Base-by-base conservation (phyloP, 345 rosid genomes). In the Euphorbia peplus region DNA sequence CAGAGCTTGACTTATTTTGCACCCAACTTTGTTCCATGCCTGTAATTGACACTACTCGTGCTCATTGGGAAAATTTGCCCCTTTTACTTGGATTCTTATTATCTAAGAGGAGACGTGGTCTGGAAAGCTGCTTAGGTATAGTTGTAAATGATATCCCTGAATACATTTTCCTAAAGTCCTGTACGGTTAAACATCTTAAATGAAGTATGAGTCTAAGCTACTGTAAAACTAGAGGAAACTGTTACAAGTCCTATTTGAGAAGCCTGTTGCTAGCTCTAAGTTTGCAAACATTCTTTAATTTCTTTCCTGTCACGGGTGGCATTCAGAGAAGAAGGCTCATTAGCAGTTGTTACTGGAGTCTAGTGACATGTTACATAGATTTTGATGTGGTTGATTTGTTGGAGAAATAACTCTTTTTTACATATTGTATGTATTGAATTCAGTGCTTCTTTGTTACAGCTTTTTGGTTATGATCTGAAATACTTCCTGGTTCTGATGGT, bases 1-100 rank as follows among this genome's bases (percentile, higher is more conserved):
- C 52, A 55, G 60, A 13, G 25, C 57, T 52, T 18, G 60, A 19
- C 32, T 66, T 66, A 21, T 13, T 37, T 37, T 3, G 62, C 70
- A 55, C 24, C 41, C 25, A 14, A 26, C 39, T 41, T 11, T 24
- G 54, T 14, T 26, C 9, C 22, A 5, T 16, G 28, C 12, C 52
- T 1, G 8, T 32, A 32, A 21, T 24, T 42, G 64, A 25, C 8
- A 18, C 21, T 6, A 51, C 21, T 11, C 30, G n/a, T 53, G 35
- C 16, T 19, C 53, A 54, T 55, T 51, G 22, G 8, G 28, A 44
- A 12, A 44, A 39, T 39, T 54, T 25, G 2, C 14, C n/a, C 12
- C 4, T 26, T 55, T 41, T 2, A 25, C 70, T 2, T 2, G 54
- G 25, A 24, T 67, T 32, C 41, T 55, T 55, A 26, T 54, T 14